Evolutionary conservation across 75 land plant genomes (phyloP), one percentile per base, ranked within the genome.

Genomic region (Cunninghamia lanceolata): DNA sequence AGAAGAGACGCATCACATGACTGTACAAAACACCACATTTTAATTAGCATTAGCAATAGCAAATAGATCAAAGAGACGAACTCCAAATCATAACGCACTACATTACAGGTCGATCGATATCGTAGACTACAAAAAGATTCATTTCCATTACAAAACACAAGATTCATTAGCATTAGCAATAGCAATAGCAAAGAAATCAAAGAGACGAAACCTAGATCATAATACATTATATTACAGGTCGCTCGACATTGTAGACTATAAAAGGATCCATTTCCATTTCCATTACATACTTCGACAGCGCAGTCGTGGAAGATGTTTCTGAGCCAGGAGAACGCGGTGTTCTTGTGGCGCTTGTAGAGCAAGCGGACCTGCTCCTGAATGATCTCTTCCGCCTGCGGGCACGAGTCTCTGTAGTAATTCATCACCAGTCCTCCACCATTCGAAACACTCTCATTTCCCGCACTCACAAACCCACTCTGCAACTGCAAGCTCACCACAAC

Each of bases 261-360:
- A n/a, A n/a, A n/a, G n/a, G n/a, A 15, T 74, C 28, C 66, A 70
- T 47, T 8, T 9, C 50, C 50, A 47, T 47, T 47, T 46, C 8
- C 47, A 46, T 46, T 47, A 4, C 8, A 6, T 84, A 91, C 93
- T 92, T 93, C 83, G 39, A 94, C 95, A 78, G 92, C 90, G 75
- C 98, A 96, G 90, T 96, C 98, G 88, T 96, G 98, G 94, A 96
- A 96, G 84, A 95, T 91, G 89, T 94, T 94, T 82, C 98, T 92
- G 77, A 92, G 89, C 94, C 95, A 96, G 16, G 95, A 95, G 85
- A 93, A 90, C 9, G 97, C 97, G 59, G 95, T 93, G 94, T 96
- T 96, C 91, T 94, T 94, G 92, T 96, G 95, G 87, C 94, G 92
- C 84, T 93, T 92, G 93, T 94, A 96, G n/a, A 94, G 92, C 70